Evolutionary conservation across 2,329 filamentous ascomycete genomes (phyloP).

Genomic region (Xylariaceae sp.): DNA sequence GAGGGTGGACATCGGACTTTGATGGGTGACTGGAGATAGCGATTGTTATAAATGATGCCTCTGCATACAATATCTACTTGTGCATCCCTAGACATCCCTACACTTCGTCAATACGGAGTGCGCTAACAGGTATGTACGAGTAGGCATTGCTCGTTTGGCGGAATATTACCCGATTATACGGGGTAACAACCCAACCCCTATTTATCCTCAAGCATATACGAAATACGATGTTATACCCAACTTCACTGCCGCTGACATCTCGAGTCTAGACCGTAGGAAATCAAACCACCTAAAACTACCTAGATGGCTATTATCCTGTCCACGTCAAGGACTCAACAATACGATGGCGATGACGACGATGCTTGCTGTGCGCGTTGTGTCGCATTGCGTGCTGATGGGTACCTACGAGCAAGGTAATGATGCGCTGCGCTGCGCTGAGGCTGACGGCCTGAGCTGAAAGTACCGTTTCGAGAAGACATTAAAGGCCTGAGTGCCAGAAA

Average conservation of each 20-base stretch:
- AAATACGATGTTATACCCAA: too few relatives aligned
- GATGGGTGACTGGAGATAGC: background rate
- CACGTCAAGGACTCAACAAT: background rate
- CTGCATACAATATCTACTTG: too few relatives aligned
- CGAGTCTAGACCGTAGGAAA: background rate
- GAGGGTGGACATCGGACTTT: background rate
- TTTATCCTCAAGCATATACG: too few relatives aligned
- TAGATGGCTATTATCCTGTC: background rate
- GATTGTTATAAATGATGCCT: too few relatives aligned
- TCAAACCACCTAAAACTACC: background rate
- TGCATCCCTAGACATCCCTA: too few relatives aligned
- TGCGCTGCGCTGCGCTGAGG: background rate
- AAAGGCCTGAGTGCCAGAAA: background rate
- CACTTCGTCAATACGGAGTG: background rate
- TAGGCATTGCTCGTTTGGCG: too few relatives aligned
- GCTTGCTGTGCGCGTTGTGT: background rate
- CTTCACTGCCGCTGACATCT: background rate
- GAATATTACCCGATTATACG: too few relatives aligned
- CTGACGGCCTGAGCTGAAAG: background rate
- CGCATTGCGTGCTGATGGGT: background rate
- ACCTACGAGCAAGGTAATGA: too few relatives aligned
- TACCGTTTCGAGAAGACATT: background rate
- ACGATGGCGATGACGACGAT: background rate
- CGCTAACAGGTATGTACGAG: too few relatives aligned
- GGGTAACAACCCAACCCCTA: too few relatives aligned